Conservation (phyloP, 257 asterid genomes). For the Eustoma russellianum region DNA sequence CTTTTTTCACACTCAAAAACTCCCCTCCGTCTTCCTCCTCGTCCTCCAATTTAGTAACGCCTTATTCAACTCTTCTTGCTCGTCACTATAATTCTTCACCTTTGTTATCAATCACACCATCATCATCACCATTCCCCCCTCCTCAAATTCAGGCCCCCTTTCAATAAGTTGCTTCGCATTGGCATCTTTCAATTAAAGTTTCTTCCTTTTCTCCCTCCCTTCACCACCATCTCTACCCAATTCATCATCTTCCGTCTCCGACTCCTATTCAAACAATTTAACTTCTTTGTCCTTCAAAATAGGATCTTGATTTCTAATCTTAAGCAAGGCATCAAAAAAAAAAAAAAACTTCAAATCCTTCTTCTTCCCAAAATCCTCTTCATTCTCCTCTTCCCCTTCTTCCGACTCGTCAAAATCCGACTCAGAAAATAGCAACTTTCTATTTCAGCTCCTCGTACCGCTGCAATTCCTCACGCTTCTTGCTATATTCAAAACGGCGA, state of each 20-base stretch:
- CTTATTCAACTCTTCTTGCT: constrained; percentile 57
- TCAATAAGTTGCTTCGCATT: constrained; percentile 57
- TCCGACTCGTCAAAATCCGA: constrained; percentile 32
- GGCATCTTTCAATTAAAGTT: constrained; percentile 82
- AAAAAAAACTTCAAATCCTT: constrained; percentile 39
- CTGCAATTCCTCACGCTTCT: constrained; percentile 76
- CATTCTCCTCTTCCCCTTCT: constrained; percentile 26
- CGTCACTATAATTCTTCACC: constrained; percentile 51
- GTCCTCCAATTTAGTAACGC: constrained; percentile 25
- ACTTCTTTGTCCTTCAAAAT: constrained; percentile 42
- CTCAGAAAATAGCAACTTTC: constrained; percentile 48
- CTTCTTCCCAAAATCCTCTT: constrained; percentile 22
- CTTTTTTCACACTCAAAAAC: constrained; percentile 40
- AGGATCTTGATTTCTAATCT: constrained; percentile 58
- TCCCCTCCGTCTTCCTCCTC: constrained; percentile 39
- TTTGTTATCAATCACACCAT: neutral
- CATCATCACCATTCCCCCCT: constrained; percentile 26
- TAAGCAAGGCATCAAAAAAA: constrained; percentile 53
- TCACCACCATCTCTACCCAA: constrained; percentile 1
- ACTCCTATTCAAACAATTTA: constrained; percentile 49
- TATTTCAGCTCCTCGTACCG: constrained; percentile 48
- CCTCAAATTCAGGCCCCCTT: constrained; percentile 58
- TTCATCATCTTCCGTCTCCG: constrained; percentile 24
- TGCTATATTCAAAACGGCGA: constrained; percentile 62
- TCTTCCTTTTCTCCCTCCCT: constrained; percentile 16